Evolutionary conservation across 1,139 yeast species (phyloP).

Genomic region (Geotrichum carabidarum): DNA sequence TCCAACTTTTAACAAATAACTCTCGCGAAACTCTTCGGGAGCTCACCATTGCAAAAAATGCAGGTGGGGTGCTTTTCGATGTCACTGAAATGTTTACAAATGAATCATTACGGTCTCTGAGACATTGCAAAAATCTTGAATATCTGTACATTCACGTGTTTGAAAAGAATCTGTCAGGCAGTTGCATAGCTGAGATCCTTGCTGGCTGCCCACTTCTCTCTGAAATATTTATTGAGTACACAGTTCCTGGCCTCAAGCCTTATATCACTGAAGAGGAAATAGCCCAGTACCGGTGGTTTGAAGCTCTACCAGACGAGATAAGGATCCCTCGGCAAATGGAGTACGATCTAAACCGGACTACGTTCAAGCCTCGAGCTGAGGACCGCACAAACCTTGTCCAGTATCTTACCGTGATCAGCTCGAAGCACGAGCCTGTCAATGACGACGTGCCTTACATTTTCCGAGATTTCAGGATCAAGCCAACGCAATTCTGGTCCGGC

Average conservation of each 20-base stretch:
- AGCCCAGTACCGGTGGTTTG: neutral
- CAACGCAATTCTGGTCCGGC: slow-evolving; percentile 5
- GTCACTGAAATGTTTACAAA: neutral
- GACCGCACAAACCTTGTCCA: neutral
- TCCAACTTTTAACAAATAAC: neutral
- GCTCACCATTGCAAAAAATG: slow-evolving; percentile 1
- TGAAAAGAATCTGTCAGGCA: neutral
- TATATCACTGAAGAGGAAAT: neutral
- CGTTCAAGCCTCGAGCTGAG: neutral
- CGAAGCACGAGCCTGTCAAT: neutral
- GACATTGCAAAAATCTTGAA: neutral
- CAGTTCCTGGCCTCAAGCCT: neutral
- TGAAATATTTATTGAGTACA: slow-evolving; percentile 2
- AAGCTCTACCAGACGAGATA: neutral
- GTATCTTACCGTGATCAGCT: neutral
- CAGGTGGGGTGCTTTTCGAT: neutral
- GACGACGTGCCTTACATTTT: slow-evolving; percentile 1
- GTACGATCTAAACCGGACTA: neutral
- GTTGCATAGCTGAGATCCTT: neutral
- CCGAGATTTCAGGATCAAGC: slow-evolving; percentile 5
- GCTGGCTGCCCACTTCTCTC: neutral
- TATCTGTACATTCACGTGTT: neutral
- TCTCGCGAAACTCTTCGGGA: neutral
- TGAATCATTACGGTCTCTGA: neutral
- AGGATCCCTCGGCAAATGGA: neutral